phyloP scores from a whole-genome alignment of 257 asterid genomes.

The Jasminum sambac region DNA sequence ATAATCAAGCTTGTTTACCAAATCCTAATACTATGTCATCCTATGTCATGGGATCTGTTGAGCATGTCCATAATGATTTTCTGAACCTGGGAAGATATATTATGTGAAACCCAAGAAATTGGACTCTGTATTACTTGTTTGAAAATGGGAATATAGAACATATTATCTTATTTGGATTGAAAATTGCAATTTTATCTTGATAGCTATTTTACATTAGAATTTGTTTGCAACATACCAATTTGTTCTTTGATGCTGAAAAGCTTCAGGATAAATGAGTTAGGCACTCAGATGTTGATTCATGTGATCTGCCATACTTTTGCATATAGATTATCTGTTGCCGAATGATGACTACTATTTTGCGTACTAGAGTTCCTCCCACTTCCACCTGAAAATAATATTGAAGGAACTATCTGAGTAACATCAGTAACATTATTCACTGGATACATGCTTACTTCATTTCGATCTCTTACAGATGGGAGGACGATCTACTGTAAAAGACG shows the following conservation, averaged over 20 bases:
- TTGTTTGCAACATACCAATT: neutral
- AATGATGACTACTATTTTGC: neutral
- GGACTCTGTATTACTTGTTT: neutral
- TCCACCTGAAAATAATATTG: neutral
- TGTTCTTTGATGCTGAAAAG: neutral
- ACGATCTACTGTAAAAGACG: constrained; percentile 70
- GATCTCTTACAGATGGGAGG: constrained; percentile 81
- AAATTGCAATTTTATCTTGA: neutral
- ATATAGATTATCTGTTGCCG: neutral
- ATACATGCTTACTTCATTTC: neutral
- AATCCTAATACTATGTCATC: neutral
- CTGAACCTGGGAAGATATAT: neutral
- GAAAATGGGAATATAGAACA: neutral
- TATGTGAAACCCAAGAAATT: neutral
- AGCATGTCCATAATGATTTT: neutral
- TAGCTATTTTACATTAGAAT: neutral
- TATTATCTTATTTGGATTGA: neutral
- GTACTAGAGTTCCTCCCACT: neutral
- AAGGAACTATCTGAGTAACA: neutral
- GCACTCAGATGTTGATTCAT: neutral
- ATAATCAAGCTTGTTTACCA: too few relatives aligned
- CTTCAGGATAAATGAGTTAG: neutral
- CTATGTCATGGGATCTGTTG: neutral
- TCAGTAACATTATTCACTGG: too few relatives aligned
- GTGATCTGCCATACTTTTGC: neutral